These are phyloP conservation scores for Lolium multiflorum DNA, from an alignment of 176 grass and related monocot species.

Conservation along the genomic window DNA sequence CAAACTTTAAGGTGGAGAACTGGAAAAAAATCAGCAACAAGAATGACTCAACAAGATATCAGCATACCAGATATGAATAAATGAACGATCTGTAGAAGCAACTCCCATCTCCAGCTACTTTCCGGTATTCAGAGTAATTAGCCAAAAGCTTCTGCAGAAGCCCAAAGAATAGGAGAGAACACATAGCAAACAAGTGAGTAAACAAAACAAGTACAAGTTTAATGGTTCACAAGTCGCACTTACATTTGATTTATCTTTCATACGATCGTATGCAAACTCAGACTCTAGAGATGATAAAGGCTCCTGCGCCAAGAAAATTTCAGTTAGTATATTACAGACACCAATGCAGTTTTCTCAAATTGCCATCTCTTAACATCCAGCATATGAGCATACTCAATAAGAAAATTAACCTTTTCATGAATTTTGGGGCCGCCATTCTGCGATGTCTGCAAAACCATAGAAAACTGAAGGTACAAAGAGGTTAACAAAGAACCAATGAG, in stretches of 20 bases:
- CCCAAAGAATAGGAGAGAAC: too few relatives aligned
- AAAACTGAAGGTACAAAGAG: too few relatives aligned
- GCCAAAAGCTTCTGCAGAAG: too few relatives aligned
- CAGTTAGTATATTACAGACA: neutral
- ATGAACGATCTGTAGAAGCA: too few relatives aligned
- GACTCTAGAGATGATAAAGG: neutral
- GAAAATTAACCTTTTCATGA: neutral
- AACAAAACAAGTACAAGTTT: neutral
- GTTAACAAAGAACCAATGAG: too few relatives aligned
- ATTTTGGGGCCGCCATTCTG: neutral
- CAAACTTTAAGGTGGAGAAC: too few relatives aligned
- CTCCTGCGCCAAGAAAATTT: neutral
- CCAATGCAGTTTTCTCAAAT: neutral
- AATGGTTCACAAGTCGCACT: neutral
- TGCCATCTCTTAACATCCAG: neutral
- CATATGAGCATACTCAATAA: neutral
- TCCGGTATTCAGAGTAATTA: too few relatives aligned
- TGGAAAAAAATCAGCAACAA: too few relatives aligned
- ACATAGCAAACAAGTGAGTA: neutral
- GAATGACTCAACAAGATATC: too few relatives aligned
- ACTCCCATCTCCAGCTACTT: too few relatives aligned
- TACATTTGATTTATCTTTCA: slow-evolving; percentile 16
- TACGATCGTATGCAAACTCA: neutral
- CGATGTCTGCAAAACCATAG: neutral
- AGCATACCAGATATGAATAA: too few relatives aligned